Conservation (phyloP, 179 eudicot species). For the Pouteria campechiana region DNA sequence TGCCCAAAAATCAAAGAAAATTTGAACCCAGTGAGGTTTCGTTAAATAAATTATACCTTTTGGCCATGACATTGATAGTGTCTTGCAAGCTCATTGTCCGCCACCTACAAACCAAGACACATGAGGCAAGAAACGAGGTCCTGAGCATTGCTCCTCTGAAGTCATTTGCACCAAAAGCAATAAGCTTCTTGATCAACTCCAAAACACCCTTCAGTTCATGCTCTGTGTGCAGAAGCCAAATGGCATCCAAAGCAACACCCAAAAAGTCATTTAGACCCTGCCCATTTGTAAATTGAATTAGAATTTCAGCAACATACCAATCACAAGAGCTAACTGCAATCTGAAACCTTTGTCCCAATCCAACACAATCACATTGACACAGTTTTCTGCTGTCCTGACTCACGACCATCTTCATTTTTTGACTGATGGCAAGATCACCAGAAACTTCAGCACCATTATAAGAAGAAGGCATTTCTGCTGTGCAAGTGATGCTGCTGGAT, state of each 20-base stretch:
- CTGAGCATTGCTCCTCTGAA: conserved; percentile 93
- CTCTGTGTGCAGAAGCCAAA: conserved; percentile 76
- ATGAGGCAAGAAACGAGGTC: conserved; percentile 93
- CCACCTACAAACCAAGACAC: conserved; percentile 93
- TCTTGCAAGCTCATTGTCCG: conserved; percentile 87
- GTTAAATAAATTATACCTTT: conserved; percentile 40
- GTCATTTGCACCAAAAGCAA: conserved; percentile 75
- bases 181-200: conserved; percentile 59
- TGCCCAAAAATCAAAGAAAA: no score
- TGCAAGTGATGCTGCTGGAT: no score
- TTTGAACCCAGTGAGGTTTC: no score
- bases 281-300: conserved; percentile 62
- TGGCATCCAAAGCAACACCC: conserved; percentile 82
- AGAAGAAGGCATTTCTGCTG: no score
- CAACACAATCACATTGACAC: conserved; percentile 79
- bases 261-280: conserved; percentile 78
- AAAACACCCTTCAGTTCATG: conserved; percentile 63
- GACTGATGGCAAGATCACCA: no score
- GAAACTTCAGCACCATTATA: no score
- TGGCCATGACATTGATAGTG: conserved; percentile 85
- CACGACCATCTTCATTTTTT: no score
- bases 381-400: no score
- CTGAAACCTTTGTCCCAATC: conserved; percentile 63
- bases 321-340: conserved; percentile 76
- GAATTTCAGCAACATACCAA: conserved; percentile 74